Conservation (phyloP, 129 eudicot species). For the Apium graveolens region DNA sequence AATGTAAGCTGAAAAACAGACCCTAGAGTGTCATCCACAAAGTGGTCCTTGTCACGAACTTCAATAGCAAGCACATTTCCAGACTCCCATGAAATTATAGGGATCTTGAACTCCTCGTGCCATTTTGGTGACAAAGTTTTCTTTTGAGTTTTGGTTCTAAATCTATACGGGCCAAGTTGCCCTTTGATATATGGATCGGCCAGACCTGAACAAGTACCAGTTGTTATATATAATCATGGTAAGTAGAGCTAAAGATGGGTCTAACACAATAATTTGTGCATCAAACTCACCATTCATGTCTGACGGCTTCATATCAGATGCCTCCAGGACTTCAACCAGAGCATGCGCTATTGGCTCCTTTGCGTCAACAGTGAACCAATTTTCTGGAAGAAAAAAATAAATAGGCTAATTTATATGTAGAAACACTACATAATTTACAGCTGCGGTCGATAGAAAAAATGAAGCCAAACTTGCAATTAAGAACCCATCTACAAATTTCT, state of each 20-base stretch:
- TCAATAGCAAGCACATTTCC: slow-evolving; percentile 55
- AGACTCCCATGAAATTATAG: slow-evolving; percentile 77
- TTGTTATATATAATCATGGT: not conserved
- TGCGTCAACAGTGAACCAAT: slow-evolving; percentile 84
- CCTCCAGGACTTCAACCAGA: slow-evolving; percentile 74
- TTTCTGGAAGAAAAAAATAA: slow-evolving; percentile 21
- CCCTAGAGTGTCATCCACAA: slow-evolving; percentile 76
- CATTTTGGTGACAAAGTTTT: slow-evolving; percentile 84
- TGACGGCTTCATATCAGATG: slow-evolving; percentile 71
- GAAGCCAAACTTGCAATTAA: not conserved
- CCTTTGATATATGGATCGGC: slow-evolving; percentile 93
- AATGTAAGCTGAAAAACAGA: slow-evolving; percentile 21
- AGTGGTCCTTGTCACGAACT: slow-evolving; percentile 76
- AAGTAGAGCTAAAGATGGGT: not conserved
- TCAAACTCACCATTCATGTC: slow-evolving; percentile 63
- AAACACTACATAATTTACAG: not conserved
- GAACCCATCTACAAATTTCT: not conserved
- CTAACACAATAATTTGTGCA: not conserved
- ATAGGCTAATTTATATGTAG: not conserved
- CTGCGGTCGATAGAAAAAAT: not conserved
- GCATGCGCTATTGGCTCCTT: slow-evolving; percentile 76
- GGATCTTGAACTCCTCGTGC: slow-evolving; percentile 85
- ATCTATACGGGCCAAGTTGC: slow-evolving; percentile 77
- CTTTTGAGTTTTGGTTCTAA: slow-evolving; percentile 67
- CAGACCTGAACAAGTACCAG: slow-evolving; percentile 50